Evolutionary conservation across 805 yeast genomes (phyloP).

Genomic region (Debaryomyces tyrocola): DNA sequence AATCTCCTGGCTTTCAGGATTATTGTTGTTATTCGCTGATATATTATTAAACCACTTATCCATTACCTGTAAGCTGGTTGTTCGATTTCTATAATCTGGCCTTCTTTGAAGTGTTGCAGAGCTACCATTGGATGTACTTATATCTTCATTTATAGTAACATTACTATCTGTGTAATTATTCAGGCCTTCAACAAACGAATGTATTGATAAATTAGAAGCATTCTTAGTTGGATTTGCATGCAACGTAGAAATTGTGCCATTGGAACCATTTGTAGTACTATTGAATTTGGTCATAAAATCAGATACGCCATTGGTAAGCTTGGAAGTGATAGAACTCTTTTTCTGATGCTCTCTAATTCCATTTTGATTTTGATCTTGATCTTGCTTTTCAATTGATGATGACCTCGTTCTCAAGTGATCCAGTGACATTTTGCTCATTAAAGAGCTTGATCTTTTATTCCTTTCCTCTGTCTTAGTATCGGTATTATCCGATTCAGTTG

Average conservation of each 20-base stretch:
- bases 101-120: constrained; percentile 13
- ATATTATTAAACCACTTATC: constrained; percentile 45
- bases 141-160: background rate
- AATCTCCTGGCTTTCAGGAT: background rate
- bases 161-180: background rate
- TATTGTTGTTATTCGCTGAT: background rate
- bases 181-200: constrained; percentile 27
- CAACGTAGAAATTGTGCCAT: background rate
- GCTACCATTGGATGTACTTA: constrained; percentile 1
- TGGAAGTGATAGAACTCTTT: constrained; percentile 35
- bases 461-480: constrained; percentile 4
- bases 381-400: constrained; percentile 29
- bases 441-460: constrained; percentile 18
- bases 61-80: constrained; percentile 42
- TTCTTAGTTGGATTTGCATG: constrained; percentile 10
- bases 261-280: constrained; percentile 3
- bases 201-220: constrained; percentile 32
- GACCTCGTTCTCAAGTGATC: constrained; percentile 38
- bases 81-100: constrained; percentile 32
- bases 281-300: constrained; percentile 45
- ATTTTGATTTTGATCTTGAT: constrained; percentile 10
- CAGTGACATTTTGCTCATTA: constrained; percentile 35
- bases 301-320: constrained; percentile 39
- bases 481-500: background rate
- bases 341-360: constrained; percentile 14